Conservation (phyloP, 176 grass and related monocot species). For the Alopecurus myosuroides region DNA sequence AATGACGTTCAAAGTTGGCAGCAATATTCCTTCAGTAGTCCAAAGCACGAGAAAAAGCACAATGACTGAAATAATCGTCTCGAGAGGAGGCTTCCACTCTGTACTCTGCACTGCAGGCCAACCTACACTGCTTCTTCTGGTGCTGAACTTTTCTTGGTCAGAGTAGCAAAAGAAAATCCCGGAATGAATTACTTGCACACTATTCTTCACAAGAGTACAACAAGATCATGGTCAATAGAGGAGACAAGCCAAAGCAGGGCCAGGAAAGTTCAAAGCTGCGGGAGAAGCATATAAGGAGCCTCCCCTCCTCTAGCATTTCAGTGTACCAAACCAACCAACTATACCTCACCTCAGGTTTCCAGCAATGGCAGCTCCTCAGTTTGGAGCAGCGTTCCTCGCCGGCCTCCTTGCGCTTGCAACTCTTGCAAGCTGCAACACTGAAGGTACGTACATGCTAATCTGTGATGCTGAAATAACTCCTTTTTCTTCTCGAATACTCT, state of each 20-base stretch:
- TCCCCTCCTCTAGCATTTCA: neutral
- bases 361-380: conserved; percentile 13
- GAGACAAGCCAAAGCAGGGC: neutral
- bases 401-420: conserved; percentile 13
- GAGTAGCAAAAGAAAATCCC: neutral
- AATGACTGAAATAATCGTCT: neutral
- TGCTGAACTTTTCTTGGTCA: conserved; percentile 2
- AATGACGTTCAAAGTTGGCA: neutral
- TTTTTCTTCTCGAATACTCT: neutral
- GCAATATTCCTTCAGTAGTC: neutral
- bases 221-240: conserved; percentile 3
- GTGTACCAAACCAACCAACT: neutral
- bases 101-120: neutral
- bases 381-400: neutral
- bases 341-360: neutral
- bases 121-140: neutral
- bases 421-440: conserved; percentile 33
- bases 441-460: conserved; percentile 13
- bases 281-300: conserved; percentile 18
- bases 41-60: neutral
- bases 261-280: neutral
- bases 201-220: neutral
- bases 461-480: neutral
- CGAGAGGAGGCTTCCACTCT: neutral
- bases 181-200: neutral